These are phyloP conservation scores for Fusarium algeriense DNA, from an alignment of 2,329 filamentous ascomycete genomes.

Conservation along the genomic window DNA sequence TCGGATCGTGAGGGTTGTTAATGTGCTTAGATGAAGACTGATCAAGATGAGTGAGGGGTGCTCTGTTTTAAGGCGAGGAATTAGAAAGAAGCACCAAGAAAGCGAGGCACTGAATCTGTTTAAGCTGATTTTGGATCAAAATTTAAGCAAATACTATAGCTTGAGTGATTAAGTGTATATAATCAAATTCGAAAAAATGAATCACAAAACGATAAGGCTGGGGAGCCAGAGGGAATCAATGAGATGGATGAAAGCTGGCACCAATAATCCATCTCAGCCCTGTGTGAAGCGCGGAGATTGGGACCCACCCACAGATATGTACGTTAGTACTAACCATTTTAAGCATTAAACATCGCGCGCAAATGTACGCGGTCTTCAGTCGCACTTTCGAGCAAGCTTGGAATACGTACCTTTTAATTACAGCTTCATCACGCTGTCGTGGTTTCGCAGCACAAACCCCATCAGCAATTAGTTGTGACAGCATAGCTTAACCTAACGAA, in stretches of 20 bases:
- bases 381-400: slow-evolving; percentile 2
- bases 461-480: slow-evolving; percentile 31
- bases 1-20: neutral
- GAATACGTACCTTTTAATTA: slow-evolving; percentile 28
- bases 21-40: neutral
- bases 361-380: slow-evolving; percentile 14
- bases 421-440: slow-evolving; percentile 30
- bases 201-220: neutral
- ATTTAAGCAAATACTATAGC: neutral
- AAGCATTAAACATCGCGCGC: slow-evolving; percentile 5
- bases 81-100: slow-evolving; percentile 13
- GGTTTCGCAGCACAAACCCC: slow-evolving; percentile 26
- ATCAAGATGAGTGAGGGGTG: slow-evolving; percentile 8
- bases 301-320: neutral
- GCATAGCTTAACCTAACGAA: neutral
- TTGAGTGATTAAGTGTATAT: too few species aligned
- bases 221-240: neutral
- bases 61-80: slow-evolving; percentile 18
- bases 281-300: slow-evolving; percentile 5
- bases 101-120: neutral
- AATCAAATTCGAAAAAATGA: neutral
- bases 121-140: neutral
- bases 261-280: neutral
- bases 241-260: slow-evolving; percentile 3
- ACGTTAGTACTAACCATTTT: neutral